Evolutionary conservation across 306 rosid genomes (phyloP).

Genomic region (Lupinus albus): DNA sequence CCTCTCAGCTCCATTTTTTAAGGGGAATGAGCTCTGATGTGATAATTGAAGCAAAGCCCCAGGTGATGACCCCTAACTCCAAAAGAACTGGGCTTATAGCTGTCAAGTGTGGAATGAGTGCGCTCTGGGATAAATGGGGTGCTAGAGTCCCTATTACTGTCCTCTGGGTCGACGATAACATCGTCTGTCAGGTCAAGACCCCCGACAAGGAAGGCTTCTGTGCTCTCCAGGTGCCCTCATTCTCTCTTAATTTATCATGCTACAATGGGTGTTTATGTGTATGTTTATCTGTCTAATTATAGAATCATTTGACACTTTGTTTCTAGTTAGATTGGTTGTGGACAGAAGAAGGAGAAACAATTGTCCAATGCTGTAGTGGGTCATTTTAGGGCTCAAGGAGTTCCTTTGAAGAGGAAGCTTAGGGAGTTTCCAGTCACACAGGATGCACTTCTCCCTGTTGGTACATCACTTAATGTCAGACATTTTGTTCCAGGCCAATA

Average conservation of each 20-base stretch:
- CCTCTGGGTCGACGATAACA: constrained; percentile 93
- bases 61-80: constrained; percentile 61
- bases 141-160: constrained; percentile 78
- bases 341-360: constrained; percentile 95
- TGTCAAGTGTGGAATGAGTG: constrained; percentile 93
- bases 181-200: constrained; percentile 94
- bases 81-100: constrained; percentile 84
- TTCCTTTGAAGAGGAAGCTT: constrained; percentile 86
- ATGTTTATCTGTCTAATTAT: constrained; percentile 40
- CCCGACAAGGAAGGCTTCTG: constrained; percentile 71
- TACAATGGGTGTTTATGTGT: background rate
- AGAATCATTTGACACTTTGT: constrained; percentile 41
- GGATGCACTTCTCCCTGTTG: constrained; percentile 95
- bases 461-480: constrained; percentile 77
- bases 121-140: constrained; percentile 98
- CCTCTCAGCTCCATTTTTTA: constrained; percentile 14
- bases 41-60: constrained; percentile 53
- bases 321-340: constrained; percentile 98
- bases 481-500: constrained; percentile 98
- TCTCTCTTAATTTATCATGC: background rate
- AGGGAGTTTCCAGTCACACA: constrained; percentile 90
- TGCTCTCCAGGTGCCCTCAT: constrained; percentile 70
- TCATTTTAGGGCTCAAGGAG: constrained; percentile 97
- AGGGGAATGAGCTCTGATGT: constrained; percentile 57
- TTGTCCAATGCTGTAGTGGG: constrained; percentile 94